Evolutionary conservation across 2,329 filamentous ascomycete species (phyloP), one percentile per base, ranked within the genome.

Genomic region (Biscogniauxia mediterranea): DNA sequence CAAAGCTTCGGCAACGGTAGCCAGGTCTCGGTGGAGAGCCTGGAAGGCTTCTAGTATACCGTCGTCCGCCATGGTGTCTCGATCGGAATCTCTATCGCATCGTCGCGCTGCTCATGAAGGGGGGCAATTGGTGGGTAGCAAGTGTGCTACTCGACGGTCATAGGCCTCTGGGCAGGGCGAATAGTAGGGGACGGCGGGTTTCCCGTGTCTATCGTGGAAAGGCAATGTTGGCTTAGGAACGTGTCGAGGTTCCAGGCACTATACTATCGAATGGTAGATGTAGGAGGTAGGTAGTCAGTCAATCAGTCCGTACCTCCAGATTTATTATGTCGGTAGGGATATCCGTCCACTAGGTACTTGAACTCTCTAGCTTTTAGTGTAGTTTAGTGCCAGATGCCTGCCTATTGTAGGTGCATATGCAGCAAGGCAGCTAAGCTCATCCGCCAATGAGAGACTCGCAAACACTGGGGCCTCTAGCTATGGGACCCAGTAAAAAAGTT

Each of bases 1-100:
- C 57, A 89, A 86, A 60, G 87, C 85, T 71, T 95, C 89, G 65
- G 86, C 85, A 69, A 95, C 83, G 60, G 89, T 88, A 68, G 90
- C 81, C 64, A 99, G 86, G 78, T 97, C 93, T 75, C 90, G 87
- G 76, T 96, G 91, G 70, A 99, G 87, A 76, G 87, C 88, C 79
- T 93, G 88, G 71, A 98, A 86, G 77, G 88, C 86, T 73, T 89
- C 89, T 73, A 96, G 83, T 72, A 85, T 86, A 74, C 88, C 88
- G 74, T 86, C 80, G 72, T 90, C 88, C 75, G 89, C 87, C 92
- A 95, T 94, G 67, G 71, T 79, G 76, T 70, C 73, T 64, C 49
- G 38, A 46, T 73, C 67, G 58, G 54, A 61, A 55, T 68, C 65
- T 69, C 77, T 82, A 82, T 82, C 74, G 79, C 81, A 83, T 82